phyloP scores from a whole-genome alignment of 2,329 filamentous ascomycete species.

The Neurospora sp. region DNA sequence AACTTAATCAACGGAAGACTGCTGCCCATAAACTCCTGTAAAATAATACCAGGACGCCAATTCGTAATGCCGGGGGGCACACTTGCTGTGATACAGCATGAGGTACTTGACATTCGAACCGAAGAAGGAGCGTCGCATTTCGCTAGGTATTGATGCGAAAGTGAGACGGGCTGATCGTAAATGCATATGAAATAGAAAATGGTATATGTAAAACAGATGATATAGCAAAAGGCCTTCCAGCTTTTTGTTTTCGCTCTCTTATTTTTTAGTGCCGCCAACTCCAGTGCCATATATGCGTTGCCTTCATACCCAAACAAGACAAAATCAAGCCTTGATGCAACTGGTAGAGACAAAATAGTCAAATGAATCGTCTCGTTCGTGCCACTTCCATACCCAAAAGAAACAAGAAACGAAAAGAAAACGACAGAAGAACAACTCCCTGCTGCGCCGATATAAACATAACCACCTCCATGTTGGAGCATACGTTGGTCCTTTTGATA shows the following conservation, averaged over 20 bases:
- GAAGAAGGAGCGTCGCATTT: not conserved
- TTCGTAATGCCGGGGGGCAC: not conserved
- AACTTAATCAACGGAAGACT: not conserved
- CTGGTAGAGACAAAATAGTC: not conserved
- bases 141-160: not conserved
- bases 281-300: not conserved
- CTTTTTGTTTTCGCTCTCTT: constrained; percentile 4
- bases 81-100: not conserved
- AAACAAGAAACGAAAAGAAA: not conserved
- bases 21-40: not conserved
- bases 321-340: not conserved
- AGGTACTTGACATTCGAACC: not conserved
- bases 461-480: constrained; percentile 3
- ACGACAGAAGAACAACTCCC: not conserved
- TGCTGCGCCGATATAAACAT: constrained; percentile 5
- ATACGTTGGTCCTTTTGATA: not conserved
- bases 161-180: not conserved
- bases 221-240: not conserved
- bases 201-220: constrained; percentile 2
- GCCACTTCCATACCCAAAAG: not conserved
- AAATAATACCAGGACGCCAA: not conserved
- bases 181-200: not conserved
- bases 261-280: constrained; percentile 3
- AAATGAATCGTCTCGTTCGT: not conserved
- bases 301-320: constrained; percentile 3